Base-by-base conservation (phyloP, 2,329 filamentous ascomycete genomes). In the Lecanicillium sp. region DNA sequence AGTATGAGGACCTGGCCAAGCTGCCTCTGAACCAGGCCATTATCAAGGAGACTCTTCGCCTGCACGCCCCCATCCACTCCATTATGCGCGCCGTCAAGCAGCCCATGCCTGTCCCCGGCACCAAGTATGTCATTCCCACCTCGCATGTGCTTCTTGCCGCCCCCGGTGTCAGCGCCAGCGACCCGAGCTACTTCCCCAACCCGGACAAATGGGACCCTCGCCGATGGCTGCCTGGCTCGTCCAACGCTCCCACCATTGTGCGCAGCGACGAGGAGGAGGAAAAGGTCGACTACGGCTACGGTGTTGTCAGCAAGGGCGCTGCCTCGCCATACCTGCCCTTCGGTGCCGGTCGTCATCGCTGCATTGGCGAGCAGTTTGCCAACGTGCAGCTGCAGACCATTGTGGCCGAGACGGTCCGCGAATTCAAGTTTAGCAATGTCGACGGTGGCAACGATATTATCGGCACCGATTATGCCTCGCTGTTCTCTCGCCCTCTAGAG, bases 291-390 rank as follows among this genome's bases (percentile, higher is more conserved):
- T 96, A 96, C 59, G 90, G 90, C 25, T 96, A 94, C 61, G 90
- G 90, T 45, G 70, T 94, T 36, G 84, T 96, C 49, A 89, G 79
- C 72, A 95, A 96, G 71, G 90, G 90, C 40, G 82, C 87, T 12
- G 79, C 78, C 43, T 94, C 85, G 37, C 89, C 90, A 1, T 97
- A 96, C 60, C 77, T 97, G 34, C 90, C 90, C 2, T 97, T 97
- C 57, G 90, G 90, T 42, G 90, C 89, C 20, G 90, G 90, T 30
- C 74, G 90, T 49, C 90, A 97, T 65, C 75, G 90, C 49, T 97
- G 90, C 65, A 96, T 97, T 56, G 90, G 90, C 48, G 90, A 97
- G 71, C 87, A 95, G 56, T 97, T 96, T 60, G 90, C 90, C 50
- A 94, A 94, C 58, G 73, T 94, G 42, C 90, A 97, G 66, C 71